Evolutionary conservation across 108 stramenopile species (phyloP).

Genomic region (Discostella pseudostelligera): DNA sequence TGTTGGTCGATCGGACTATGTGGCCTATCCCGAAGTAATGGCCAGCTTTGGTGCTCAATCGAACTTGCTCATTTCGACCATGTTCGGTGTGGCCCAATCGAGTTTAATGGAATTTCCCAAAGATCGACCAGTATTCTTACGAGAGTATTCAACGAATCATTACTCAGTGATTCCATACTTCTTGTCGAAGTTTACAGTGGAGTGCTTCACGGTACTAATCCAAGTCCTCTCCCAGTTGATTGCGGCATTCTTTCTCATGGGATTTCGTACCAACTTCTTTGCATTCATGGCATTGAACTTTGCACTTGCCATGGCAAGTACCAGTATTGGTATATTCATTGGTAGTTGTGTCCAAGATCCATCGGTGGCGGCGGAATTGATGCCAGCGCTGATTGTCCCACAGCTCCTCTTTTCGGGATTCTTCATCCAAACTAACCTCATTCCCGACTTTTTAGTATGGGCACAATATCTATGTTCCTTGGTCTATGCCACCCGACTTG

Average conservation of each 20-base stretch:
- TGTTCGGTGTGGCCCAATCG: constrained; percentile 83
- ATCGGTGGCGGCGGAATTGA: constrained; percentile 62
- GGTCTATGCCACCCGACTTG: constrained; percentile 63
- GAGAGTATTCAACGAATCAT: constrained; percentile 88
- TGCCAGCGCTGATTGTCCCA: constrained; percentile 79
- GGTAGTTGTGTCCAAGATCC: constrained; percentile 71
- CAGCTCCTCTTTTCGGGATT: constrained; percentile 89
- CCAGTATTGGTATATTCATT: constrained; percentile 63
- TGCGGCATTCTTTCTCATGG: constrained; percentile 63
- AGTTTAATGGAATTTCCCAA: constrained; percentile 74
- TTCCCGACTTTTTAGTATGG: constrained; percentile 76
- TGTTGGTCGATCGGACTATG: constrained; percentile 45
- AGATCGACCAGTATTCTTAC: constrained; percentile 85
- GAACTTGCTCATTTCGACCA: constrained; percentile 63
- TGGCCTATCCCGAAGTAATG: constrained; percentile 17
- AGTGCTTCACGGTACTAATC: constrained; percentile 56
- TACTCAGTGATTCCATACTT: constrained; percentile 77
- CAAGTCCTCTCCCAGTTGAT: constrained; percentile 53
- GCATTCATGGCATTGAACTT: constrained; percentile 49
- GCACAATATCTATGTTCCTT: constrained; percentile 69
- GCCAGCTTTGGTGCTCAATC: constrained; percentile 59
- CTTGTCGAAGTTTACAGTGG: constrained; percentile 57
- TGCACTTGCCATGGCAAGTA: constrained; percentile 61
- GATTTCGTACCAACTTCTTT: constrained; percentile 54
- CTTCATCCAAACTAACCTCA: constrained; percentile 61